Conservation (phyloP, 2,329 filamentous ascomycete genomes). For the Elsinoe australis region DNA sequence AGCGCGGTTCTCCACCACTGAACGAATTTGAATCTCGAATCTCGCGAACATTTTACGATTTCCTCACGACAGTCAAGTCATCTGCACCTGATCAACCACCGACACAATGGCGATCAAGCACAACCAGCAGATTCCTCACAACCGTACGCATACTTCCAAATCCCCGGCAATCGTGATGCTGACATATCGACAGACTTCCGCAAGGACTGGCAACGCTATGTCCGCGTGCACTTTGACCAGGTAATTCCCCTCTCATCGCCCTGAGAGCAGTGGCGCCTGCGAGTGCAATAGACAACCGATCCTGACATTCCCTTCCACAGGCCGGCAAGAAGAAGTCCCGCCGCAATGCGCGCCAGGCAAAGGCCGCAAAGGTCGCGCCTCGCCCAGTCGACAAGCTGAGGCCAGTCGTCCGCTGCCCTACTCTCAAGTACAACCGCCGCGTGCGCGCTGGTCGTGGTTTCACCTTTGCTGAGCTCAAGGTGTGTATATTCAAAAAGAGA, state of each 20-base stretch:
- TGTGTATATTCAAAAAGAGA: too few species aligned
- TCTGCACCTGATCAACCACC: slow-evolving; percentile 31
- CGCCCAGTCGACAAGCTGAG: slow-evolving; percentile 95
- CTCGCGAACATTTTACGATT: slow-evolving; percentile 8
- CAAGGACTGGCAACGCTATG: slow-evolving; percentile 99
- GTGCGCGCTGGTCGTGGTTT: slow-evolving; percentile 95
- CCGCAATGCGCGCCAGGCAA: slow-evolving; percentile 82
- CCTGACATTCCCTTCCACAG: slow-evolving; percentile 46
- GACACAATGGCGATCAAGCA: slow-evolving; percentile 86
- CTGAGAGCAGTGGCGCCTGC: slow-evolving; percentile 49
- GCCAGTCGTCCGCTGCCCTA: slow-evolving; percentile 94
- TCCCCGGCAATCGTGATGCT: slow-evolving; percentile 23
- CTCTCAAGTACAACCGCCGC: slow-evolving; percentile 96
- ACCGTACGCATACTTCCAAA: slow-evolving; percentile 44
- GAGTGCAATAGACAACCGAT: slow-evolving; percentile 30
- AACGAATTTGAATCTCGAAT: slow-evolving; percentile 2
- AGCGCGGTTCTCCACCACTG: slow-evolving; percentile 11
- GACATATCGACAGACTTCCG: slow-evolving; percentile 69
- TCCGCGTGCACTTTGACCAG: slow-evolving; percentile 99
- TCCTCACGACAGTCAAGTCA: slow-evolving; percentile 13
- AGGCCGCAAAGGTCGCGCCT: slow-evolving; percentile 91
- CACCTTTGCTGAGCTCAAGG: slow-evolving; percentile 96
- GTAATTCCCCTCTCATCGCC: slow-evolving; percentile 56
- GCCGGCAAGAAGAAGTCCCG: slow-evolving; percentile 93
- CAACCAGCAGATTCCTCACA: slow-evolving; percentile 97